Base-by-base conservation (phyloP, 192 early-diverging fungal genomes). In the Coemansia erecta region DNA sequence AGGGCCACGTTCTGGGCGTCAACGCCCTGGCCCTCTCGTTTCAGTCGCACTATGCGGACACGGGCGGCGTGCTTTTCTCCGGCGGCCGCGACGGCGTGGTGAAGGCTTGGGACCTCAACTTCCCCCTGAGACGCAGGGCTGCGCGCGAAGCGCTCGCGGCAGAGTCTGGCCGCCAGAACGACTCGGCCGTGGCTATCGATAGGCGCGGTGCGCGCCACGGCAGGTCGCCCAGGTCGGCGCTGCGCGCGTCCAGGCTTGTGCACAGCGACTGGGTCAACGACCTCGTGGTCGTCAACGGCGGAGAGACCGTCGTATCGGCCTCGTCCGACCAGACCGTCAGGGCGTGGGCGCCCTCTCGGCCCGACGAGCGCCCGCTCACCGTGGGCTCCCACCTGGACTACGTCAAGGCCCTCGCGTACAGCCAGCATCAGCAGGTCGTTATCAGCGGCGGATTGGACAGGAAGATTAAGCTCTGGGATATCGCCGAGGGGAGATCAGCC, bases 241-340 rank as follows among this genome's bases (percentile, higher is more conserved):
- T 86, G 61, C 72, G 85, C 12, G 82, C 81, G 15, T 86, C 85
- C 23, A 90, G 82, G 53, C 83, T 90, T 63, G 83, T 90, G 50
- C 97, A 99, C 62, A 89, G 86, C 8, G 94, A 98, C 73, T 99
- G 97, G 97, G 89, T 99, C 8, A 99, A 98, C 70, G 97, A 96
- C 56, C 83, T 99, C 45, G 85, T 66, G 9, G 68, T 58, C 19
- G 60, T 65, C 21, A 75, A 65, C 35, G 58, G 35, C 21, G 55
- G 60, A 15, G 45, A 49, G 21, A 64, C 71, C 81, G 91, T 94
- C 3, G 74, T 96, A 0, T 88, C 92, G 15, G 91, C 90, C n/a
- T 97, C 94, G 9, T 91, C 90, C 7, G 97, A 99, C 65, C 84
- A 93, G 58, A 91, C 94, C 17, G 83, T 99, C 80, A 76, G 84